A percentile compares a stretch with the other conserved stretches of the same genome.
Conservation (phyloP, 2,329 filamentous ascomycete species). For the Scleromitrula shiraiana region DNA sequence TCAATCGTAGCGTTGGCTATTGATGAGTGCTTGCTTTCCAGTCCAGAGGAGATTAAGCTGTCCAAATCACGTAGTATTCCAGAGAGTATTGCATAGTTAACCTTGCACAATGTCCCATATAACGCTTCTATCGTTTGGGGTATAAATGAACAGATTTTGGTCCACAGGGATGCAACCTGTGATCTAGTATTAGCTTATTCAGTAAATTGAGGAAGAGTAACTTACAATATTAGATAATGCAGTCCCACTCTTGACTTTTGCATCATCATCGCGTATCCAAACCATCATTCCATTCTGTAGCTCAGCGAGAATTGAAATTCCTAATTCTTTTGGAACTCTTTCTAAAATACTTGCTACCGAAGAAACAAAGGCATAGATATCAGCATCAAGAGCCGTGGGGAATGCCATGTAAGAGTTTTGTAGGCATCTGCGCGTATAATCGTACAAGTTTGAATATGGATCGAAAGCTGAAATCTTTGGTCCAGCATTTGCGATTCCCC, state of each 20-base stretch:
- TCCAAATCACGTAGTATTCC: constrained; percentile 47
- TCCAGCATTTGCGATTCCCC: constrained; percentile 45
- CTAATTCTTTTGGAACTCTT: constrained; percentile 30
- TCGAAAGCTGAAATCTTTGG: constrained; percentile 41
- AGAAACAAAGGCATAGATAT: too few species aligned
- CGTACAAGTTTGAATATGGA: constrained; percentile 60
- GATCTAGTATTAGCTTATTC: constrained; percentile 25
- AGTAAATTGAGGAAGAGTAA: constrained; percentile 11
- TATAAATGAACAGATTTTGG: constrained; percentile 37
- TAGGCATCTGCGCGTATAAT: constrained; percentile 47
- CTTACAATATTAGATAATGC: constrained; percentile 40
- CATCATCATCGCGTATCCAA: constrained; percentile 56
- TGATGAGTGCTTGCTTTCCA: constrained; percentile 47
- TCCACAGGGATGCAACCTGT: constrained; percentile 45
- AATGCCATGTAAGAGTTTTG: constrained; percentile 44
- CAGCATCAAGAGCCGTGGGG: too few species aligned
- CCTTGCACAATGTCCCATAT: too few species aligned
- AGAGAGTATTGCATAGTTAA: too few species aligned
- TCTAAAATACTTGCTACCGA: too few species aligned
- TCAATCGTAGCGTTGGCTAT: constrained; percentile 46
- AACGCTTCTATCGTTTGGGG: constrained; percentile 29
- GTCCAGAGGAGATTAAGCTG: constrained; percentile 45
- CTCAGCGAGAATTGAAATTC: constrained; percentile 39
- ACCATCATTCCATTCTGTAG: constrained; percentile 52
- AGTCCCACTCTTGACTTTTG: constrained; percentile 35